Evolutionary conservation across 2,329 filamentous ascomycete species (phyloP), one percentile per base, ranked within the genome.

Genomic region (Pseudovirgaria hyperparasitica): DNA sequence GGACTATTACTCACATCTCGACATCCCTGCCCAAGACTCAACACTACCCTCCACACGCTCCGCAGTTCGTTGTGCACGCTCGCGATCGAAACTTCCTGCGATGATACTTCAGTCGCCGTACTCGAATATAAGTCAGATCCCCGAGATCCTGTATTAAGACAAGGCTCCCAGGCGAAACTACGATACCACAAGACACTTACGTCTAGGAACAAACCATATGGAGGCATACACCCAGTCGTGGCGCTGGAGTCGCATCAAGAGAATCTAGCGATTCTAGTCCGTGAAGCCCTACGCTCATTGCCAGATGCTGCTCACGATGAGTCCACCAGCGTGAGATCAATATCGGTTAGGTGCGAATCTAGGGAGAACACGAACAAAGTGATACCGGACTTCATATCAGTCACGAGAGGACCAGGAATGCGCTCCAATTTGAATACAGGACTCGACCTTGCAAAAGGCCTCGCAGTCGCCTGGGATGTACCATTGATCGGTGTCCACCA

Each of bases 361-460:
- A 13, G 17, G 12, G 9, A 22, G 20, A 6, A 16, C 14, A 18
- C n/a, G 22, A 18, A 28, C 18, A 11, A 36, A 31, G 21, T 34
- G 32, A 23, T 65, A 22, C 84, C 82, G 0, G 81, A 94, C 55
- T 80, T 94, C 36, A 65, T 98, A n/a, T 72, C 81, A 5, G 86
- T 81, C 10, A 96, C 90, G 5, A 70, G 87, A 30, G 90, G 90
- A 0, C 90, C 90, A 0, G 90, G 90, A 12, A 93, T 94, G 81
- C 61, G 70, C 16, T 67, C 77, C 5, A 84, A 82, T 42, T 64
- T 98, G 16, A 67, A 73, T 12, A 73, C 77, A 10, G 90, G 90
- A 0, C 52, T 96, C 8, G 76, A 84, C 46, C 76, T 75, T 13
- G 90, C 84, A 11, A 96, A 96, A 54, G 90, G 85, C 0, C 65